Base-by-base conservation (phyloP, 2,329 filamentous ascomycete genomes). In the Exophiala sp. region DNA sequence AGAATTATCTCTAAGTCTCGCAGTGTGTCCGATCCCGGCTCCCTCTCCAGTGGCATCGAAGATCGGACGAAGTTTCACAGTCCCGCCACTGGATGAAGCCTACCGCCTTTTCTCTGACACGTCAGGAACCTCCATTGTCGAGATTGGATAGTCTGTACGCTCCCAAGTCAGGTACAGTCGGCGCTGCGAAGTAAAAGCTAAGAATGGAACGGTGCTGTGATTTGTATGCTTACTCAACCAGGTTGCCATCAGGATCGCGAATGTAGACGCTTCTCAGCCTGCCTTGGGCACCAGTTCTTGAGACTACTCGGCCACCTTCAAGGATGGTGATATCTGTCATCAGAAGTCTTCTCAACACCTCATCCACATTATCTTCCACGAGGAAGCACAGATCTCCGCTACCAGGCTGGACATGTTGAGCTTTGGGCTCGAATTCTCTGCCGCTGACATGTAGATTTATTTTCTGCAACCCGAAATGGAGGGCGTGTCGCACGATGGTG, bases 321-420 rank as follows among this genome's bases (percentile, higher is more conserved):
- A 65, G 57, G 6, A 77, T 73, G 53, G 76, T 66, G 1, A 81
- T 67, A 0, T 71, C 72, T 27, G 67, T 70, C 1, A 61, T 64
- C 11, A 70, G 61, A 44, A 79, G 68, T 1, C 59, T 61, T 3
- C 63, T 50, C n/a, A 73, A 60, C 2, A 81, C 70, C 0, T 68
- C 63, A 1, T 74, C 69, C 2, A 82, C 70, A 3, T 71, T 66
- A 7, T 75, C 70, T 4, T 77, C 66, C 0, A 79, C 72, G 22
- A 83, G 61, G 48, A 83, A 83, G 59, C 79, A 82, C 27, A 83
- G 52, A 60, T 83, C 80, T 9, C 73, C 78, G 9, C 75, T 79
- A 0, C 80, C 80, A 0, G 77, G 75, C 46, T 75, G 67, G 0
- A 78, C 77, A 9, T 65, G 69, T 2, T 61, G 60, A 0, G 79